phyloP scores from a whole-genome alignment of 2,329 filamentous ascomycete genomes.

The Claviceps citrina region DNA sequence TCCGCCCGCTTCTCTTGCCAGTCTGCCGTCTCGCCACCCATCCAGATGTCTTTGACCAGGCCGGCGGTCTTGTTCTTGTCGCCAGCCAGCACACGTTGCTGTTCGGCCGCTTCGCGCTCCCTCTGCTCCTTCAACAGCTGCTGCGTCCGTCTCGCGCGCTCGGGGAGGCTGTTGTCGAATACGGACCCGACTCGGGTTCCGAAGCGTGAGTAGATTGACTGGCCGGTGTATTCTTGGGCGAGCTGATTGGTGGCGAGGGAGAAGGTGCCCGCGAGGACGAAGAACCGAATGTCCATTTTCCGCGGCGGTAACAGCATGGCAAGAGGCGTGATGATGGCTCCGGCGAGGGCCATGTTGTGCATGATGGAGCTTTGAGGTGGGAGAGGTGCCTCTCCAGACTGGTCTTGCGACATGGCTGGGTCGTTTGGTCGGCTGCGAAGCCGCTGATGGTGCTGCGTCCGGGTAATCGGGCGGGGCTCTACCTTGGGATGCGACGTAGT shows the following conservation, averaged over 20 bases:
- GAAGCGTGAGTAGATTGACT: conserved; percentile 34
- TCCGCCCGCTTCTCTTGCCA: conserved; percentile 38
- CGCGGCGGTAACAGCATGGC: conserved; percentile 37
- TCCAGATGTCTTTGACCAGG: conserved; percentile 36
- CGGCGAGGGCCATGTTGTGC: conserved; percentile 33
- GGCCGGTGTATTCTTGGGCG: conserved; percentile 39
- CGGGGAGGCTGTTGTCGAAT: conserved; percentile 39
- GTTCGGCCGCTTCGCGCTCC: conserved; percentile 20
- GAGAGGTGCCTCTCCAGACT: conserved; percentile 12
- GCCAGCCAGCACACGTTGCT: conserved; percentile 13
- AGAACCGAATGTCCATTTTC: conserved; percentile 33
- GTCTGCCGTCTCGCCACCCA: conserved; percentile 39
- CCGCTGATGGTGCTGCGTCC: not conserved
- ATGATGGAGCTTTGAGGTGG: conserved; percentile 22
- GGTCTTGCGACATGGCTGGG: conserved; percentile 15
- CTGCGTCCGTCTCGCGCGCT: conserved; percentile 34
- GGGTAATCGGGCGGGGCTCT: too few species aligned
- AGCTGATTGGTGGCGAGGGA: conserved; percentile 41
- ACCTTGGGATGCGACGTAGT: too few species aligned
- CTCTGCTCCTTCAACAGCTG: conserved; percentile 31
- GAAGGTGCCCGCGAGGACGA: conserved; percentile 33
- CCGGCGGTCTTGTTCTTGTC: conserved; percentile 18
- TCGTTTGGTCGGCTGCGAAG: not conserved
- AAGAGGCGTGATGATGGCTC: conserved; percentile 31
- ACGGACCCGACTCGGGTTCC: conserved; percentile 27